A percentile compares a stretch with the other conserved stretches of the same genome.
phyloP scores from a whole-genome alignment of 1,139 yeast species.

The Geotrichum citri-aurantii region DNA sequence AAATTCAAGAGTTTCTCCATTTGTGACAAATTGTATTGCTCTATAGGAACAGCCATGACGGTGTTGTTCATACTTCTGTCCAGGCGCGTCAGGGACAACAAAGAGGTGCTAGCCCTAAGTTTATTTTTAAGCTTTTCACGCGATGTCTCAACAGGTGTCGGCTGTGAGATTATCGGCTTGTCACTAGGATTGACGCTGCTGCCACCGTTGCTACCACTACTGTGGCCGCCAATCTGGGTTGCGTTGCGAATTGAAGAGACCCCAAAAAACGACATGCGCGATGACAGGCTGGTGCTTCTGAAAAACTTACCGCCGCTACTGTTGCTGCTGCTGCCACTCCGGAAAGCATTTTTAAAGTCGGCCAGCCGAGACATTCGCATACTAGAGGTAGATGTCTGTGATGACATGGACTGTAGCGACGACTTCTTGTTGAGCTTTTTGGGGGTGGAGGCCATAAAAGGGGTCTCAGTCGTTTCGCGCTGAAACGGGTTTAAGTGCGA shows the following conservation, averaged over 20 bases:
- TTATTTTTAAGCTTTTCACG: conserved; percentile 50
- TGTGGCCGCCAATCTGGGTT: neutral
- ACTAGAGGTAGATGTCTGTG: neutral
- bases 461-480: neutral
- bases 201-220: neutral
- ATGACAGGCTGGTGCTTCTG: conserved; percentile 3
- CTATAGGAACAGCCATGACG: conserved; percentile 30
- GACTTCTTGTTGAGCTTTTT: neutral
- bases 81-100: conserved; percentile 39
- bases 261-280: conserved; percentile 7
- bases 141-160: conserved; percentile 50
- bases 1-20: conserved; percentile 33
- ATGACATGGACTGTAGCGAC: neutral
- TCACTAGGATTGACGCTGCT: conserved; percentile 3
- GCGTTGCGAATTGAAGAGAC: neutral
- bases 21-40: conserved; percentile 31
- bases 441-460: neutral
- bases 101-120: conserved; percentile 48
- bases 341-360: neutral
- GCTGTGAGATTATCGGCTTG: conserved; percentile 49
- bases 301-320: neutral
- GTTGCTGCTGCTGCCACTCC: neutral
- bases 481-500: conserved; percentile 10
- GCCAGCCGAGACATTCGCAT: neutral
- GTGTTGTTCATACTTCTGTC: conserved; percentile 23